Conservation (phyloP, 2,329 filamentous ascomycete species). For the Juglanconis oblonga region DNA sequence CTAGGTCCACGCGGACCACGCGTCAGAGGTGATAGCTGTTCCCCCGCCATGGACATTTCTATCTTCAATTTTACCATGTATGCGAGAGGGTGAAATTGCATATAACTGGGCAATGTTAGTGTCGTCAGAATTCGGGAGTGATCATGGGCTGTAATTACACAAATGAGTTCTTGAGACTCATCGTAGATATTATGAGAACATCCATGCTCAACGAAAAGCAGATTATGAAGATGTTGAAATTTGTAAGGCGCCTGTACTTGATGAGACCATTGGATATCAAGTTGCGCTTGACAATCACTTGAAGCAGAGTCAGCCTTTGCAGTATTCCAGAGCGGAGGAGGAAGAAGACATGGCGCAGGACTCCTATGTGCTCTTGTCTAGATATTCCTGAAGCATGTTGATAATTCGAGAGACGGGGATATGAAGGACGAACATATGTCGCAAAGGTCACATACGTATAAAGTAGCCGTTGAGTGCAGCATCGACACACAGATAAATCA, state of each 20-base stretch:
- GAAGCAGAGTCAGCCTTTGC: neutral
- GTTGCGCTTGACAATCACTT: neutral
- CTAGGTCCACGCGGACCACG: too few species aligned
- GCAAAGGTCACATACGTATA: constrained; percentile 14
- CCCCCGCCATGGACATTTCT: constrained; percentile 47
- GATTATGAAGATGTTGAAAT: constrained; percentile 45
- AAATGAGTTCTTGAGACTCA: constrained; percentile 41
- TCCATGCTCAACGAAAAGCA: constrained; percentile 44
- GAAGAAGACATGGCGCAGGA: too few species aligned
- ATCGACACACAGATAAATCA: constrained; percentile 48
- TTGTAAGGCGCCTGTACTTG: constrained; percentile 42
- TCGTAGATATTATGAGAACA: constrained; percentile 37
- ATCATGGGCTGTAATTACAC: constrained; percentile 22
- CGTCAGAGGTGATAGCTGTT: too few species aligned
- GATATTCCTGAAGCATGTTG: too few species aligned
- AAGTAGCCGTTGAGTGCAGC: constrained; percentile 49
- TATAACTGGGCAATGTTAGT: constrained; percentile 27
- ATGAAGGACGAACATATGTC: too few species aligned
- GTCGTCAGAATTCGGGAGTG: neutral
- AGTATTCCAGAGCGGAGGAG: too few species aligned
- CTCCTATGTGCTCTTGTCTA: too few species aligned
- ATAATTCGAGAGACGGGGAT: too few species aligned
- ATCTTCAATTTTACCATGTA: constrained; percentile 47
- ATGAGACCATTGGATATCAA: constrained; percentile 29
- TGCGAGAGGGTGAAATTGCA: constrained; percentile 44